Percentiles rank a stretch among this genome's conserved stretches.
These are phyloP conservation scores for Triticum turgidum DNA, from an alignment of 176 grass and related monocot species.

Conservation along the genomic window DNA sequence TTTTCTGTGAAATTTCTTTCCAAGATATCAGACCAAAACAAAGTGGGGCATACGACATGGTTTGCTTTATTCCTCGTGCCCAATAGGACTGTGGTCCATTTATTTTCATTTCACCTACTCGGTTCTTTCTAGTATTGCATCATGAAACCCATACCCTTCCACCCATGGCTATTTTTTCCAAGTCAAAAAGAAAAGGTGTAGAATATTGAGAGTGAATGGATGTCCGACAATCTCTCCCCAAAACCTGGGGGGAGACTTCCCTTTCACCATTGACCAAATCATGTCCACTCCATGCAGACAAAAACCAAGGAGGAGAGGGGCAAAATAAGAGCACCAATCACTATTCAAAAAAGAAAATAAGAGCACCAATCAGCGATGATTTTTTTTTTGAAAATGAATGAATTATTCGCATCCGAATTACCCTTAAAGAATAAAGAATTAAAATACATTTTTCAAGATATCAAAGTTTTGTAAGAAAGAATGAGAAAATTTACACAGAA, in stretches of 20 bases:
- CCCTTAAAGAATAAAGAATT: too few relatives aligned
- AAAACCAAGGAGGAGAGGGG: not conserved
- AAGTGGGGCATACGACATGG: not conserved
- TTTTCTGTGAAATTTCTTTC: not conserved
- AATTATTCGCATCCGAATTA: too few relatives aligned
- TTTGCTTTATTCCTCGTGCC: not conserved
- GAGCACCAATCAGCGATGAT: too few relatives aligned
- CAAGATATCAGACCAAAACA: conserved; percentile 8
- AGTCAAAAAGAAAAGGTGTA: conserved; percentile 20
- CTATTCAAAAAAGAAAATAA: too few relatives aligned
- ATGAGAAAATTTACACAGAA: too few relatives aligned
- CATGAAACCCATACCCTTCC: not conserved
- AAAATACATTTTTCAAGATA: too few relatives aligned
- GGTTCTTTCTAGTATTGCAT: not conserved
- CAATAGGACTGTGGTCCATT: conserved; percentile 22
- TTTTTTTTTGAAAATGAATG: too few relatives aligned
- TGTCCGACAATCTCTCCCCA: conserved; percentile 30
- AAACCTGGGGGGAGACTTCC: not conserved
- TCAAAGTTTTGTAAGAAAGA: too few relatives aligned
- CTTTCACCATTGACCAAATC: conserved; percentile 31
- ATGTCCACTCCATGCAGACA: conserved; percentile 35
- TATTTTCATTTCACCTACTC: conserved; percentile 39
- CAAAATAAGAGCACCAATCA: too few relatives aligned
- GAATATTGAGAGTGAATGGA: conserved; percentile 31
- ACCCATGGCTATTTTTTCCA: not conserved